A percentile compares a stretch with the other conserved stretches of the same genome.
Evolutionary conservation across 2,329 filamentous ascomycete species (phyloP).

Genomic region (Coniochaeta sp.): DNA sequence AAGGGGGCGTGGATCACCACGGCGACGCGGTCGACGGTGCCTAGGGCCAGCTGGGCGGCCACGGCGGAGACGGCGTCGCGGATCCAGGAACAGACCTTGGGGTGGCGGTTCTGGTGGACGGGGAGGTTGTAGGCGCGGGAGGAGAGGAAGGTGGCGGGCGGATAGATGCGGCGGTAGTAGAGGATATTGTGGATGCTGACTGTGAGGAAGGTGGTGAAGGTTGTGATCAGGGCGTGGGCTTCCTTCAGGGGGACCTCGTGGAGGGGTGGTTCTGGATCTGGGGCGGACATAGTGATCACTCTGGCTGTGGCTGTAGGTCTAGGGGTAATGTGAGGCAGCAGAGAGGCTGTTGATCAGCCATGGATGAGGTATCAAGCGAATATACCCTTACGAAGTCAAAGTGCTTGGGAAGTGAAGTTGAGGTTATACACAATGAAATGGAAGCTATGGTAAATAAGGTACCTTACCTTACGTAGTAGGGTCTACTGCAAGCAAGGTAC

Average conservation of each 20-base stretch:
- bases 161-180: conserved; percentile 76
- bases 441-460: not conserved
- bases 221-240: conserved; percentile 53
- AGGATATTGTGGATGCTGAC: conserved; percentile 81
- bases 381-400: not conserved
- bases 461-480: too few relatives aligned
- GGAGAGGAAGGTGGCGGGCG: conserved; percentile 67
- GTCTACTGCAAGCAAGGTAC: too few relatives aligned
- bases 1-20: conserved; percentile 36
- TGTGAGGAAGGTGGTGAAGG: conserved; percentile 74
- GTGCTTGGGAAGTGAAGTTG: not conserved
- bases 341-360: not conserved
- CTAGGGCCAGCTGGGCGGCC: conserved; percentile 58
- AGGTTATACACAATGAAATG: not conserved
- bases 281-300: not conserved
- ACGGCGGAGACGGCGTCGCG: conserved; percentile 71
- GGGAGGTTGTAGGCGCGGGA: conserved; percentile 77
- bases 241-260: conserved; percentile 24
- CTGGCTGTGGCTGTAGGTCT: not conserved
- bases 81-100: conserved; percentile 79
- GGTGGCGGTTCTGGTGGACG: conserved; percentile 80
- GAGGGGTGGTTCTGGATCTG: not conserved
- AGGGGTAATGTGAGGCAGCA: not conserved
- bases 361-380: not conserved
- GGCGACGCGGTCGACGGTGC: conserved; percentile 37